These are phyloP conservation scores for Paulownia fortunei DNA, from an alignment of 257 asterid genomes.

Conservation along the genomic window DNA sequence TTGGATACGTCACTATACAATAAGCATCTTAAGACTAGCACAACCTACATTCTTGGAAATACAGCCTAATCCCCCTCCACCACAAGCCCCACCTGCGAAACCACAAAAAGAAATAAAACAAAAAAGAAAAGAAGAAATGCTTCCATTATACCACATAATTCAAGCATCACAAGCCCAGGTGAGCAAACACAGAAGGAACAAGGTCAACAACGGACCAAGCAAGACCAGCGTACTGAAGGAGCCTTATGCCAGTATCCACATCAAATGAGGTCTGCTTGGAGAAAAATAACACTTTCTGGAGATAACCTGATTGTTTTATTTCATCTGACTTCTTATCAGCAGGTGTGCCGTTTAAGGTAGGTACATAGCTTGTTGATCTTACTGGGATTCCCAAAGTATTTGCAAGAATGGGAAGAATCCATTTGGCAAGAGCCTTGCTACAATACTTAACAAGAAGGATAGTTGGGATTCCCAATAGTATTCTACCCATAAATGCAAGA, in stretches of 20 bases:
- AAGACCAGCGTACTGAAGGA: slow-evolving; percentile 91
- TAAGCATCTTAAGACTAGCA: slow-evolving; percentile 28
- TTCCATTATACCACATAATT: slow-evolving; percentile 8
- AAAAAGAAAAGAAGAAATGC: background rate
- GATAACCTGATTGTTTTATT: slow-evolving; percentile 68
- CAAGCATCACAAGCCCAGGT: slow-evolving; percentile 63
- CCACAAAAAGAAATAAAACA: background rate
- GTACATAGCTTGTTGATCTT: slow-evolving; percentile 78
- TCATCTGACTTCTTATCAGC: slow-evolving; percentile 55
- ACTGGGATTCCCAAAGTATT: slow-evolving; percentile 83
- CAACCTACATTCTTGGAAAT: slow-evolving; percentile 23
- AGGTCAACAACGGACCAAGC: slow-evolving; percentile 98
- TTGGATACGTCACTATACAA: slow-evolving; percentile 36
- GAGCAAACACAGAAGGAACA: slow-evolving; percentile 79
- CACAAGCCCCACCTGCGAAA: background rate
- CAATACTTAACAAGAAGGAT: slow-evolving; percentile 89
- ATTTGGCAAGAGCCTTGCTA: slow-evolving; percentile 87
- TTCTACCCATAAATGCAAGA: slow-evolving; percentile 66
- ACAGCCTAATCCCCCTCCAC: background rate
- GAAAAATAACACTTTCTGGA: slow-evolving; percentile 65
- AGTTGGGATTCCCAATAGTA: slow-evolving; percentile 83
- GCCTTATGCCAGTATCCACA: slow-evolving; percentile 94
- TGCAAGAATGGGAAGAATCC: slow-evolving; percentile 90
- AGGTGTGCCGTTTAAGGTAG: slow-evolving; percentile 53
- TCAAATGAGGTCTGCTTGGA: slow-evolving; percentile 70